Evolutionary conservation across 495 filamentous ascomycete species (phyloP).

Genomic region (Penicillium coprophilum): DNA sequence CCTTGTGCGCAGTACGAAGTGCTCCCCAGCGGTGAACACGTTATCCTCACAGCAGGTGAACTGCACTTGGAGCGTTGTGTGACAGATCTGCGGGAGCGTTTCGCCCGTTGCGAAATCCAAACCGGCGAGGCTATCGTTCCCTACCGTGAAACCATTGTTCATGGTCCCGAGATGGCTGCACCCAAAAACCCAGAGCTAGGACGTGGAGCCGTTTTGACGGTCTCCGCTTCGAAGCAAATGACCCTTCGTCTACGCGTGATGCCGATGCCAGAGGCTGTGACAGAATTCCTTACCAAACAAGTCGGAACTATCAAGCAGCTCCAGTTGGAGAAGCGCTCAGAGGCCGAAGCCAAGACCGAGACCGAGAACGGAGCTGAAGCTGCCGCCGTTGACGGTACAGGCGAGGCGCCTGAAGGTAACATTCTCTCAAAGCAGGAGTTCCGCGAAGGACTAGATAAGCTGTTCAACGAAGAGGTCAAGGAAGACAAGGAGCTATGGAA

Average conservation of each 20-base stretch:
- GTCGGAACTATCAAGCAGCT: conserved; percentile 73
- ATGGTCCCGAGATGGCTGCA: conserved; percentile 84
- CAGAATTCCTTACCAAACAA: conserved; percentile 82
- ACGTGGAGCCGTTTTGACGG: conserved; percentile 72
- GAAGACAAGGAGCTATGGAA: conserved; percentile 74
- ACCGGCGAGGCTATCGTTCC: conserved; percentile 92
- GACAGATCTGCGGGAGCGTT: conserved; percentile 90
- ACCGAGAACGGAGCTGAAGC: conserved; percentile 37
- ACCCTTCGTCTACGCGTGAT: conserved; percentile 74
- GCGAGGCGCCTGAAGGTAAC: conserved; percentile 51
- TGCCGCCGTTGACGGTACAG: conserved; percentile 39
- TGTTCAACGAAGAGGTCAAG: conserved; percentile 59
- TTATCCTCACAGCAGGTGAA: conserved; percentile 91
- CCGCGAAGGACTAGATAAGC: conserved; percentile 63
- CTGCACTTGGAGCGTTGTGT: conserved; percentile 92
- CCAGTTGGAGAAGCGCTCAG: conserved; percentile 62
- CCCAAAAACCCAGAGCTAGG: conserved; percentile 83
- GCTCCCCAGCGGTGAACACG: conserved; percentile 90
- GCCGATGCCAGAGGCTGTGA: conserved; percentile 75
- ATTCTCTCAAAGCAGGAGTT: conserved; percentile 72
- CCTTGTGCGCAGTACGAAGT: conserved; percentile 96
- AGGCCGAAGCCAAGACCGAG: conserved; percentile 40
- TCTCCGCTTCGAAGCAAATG: conserved; percentile 82
- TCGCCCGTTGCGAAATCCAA: conserved; percentile 93
- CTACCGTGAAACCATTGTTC: conserved; percentile 88